phyloP scores from a whole-genome alignment of 257 asterid species.

The Euphrasia confusa region DNA sequence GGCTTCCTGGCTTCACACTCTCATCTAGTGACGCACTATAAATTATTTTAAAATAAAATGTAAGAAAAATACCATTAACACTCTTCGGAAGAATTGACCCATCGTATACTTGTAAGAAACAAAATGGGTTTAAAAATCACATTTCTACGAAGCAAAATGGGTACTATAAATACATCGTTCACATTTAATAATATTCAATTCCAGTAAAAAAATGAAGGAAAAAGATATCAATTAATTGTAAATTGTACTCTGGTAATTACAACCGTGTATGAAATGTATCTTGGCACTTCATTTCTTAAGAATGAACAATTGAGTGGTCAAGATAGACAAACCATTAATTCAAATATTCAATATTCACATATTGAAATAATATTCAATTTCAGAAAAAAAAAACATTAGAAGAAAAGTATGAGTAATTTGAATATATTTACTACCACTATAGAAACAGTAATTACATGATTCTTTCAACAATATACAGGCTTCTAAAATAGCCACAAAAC shows the following conservation, averaged over 20 bases:
- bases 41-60: conserved; percentile 13
- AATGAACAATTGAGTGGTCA: neutral
- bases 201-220: conserved; percentile 7
- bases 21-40: conserved; percentile 50
- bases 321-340: neutral
- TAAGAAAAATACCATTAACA: conserved; percentile 12
- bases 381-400: neutral
- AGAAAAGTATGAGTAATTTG: neutral
- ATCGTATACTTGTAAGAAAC: conserved; percentile 6
- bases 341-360: neutral
- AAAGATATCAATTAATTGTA: neutral
- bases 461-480: neutral
- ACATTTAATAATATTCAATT: neutral
- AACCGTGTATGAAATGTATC: neutral
- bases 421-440: neutral
- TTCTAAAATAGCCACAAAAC: neutral
- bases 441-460: neutral
- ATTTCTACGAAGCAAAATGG: neutral
- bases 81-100: conserved; percentile 6
- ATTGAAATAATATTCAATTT: neutral
- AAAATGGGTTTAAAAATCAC: conserved; percentile 5
- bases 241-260: neutral
- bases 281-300: neutral
- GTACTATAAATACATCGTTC: conserved; percentile 1
- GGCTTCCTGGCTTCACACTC: conserved; percentile 55